Conservation (phyloP, 139 green algal species). For the Parachlorella kessleri region DNA sequence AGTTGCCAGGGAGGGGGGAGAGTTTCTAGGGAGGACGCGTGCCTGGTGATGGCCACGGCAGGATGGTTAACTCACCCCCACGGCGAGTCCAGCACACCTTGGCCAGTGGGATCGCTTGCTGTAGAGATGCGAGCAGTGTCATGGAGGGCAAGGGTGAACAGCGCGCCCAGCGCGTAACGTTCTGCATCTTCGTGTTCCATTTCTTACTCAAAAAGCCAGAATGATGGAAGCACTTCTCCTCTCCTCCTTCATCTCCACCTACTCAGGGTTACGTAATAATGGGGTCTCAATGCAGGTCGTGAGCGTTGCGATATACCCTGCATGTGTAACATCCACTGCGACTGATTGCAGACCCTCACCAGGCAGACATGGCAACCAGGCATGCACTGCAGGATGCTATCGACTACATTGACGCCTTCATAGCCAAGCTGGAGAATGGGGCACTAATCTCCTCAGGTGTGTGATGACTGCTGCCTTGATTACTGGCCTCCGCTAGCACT, state of each 20-base stretch:
- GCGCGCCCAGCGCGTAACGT: constrained; percentile 54
- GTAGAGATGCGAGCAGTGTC: neutral
- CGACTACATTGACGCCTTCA: neutral
- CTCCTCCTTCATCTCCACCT: neutral
- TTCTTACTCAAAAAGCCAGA: neutral
- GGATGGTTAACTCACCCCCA: neutral
- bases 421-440: neutral
- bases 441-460: neutral
- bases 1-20: neutral
- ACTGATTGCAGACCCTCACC: neutral
- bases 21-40: neutral
- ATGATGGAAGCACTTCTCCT: neutral
- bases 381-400: constrained; percentile 1
- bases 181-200: constrained; percentile 73
- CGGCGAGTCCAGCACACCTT: neutral
- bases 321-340: neutral
- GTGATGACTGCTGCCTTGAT: too few species aligned
- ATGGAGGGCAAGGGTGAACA: constrained; percentile 81
- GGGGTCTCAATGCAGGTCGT: neutral
- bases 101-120: constrained; percentile 5
- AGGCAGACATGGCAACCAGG: neutral
- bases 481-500: too few species aligned
- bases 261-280: neutral
- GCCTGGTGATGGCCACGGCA: neutral
- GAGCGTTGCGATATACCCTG: neutral